These are phyloP conservation scores for Fraxinus pennsylvanica DNA, from an alignment of 257 asterid species.

Conservation along the genomic window DNA sequence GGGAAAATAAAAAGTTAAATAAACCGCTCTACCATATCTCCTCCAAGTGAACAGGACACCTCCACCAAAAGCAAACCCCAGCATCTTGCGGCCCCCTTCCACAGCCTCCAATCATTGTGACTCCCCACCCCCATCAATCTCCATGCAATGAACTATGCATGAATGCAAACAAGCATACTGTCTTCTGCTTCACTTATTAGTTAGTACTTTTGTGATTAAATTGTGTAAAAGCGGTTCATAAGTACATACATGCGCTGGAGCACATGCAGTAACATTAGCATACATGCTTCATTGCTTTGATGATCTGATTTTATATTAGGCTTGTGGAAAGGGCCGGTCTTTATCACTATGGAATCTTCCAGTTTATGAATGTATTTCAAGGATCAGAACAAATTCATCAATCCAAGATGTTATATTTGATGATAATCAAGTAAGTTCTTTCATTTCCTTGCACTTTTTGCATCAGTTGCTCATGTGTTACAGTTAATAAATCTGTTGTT, in stretches of 20 bases:
- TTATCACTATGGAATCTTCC: conserved; percentile 91
- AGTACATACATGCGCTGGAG: not conserved
- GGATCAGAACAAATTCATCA: conserved; percentile 49
- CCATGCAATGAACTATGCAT: not conserved
- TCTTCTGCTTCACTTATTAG: not conserved
- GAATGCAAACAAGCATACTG: not conserved
- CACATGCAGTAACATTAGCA: conserved; percentile 8
- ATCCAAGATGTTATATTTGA: conserved; percentile 77
- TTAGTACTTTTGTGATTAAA: not conserved
- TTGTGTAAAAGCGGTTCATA: not conserved
- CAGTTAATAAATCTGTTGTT: not conserved
- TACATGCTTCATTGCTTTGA: not conserved
- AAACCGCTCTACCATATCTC: not conserved
- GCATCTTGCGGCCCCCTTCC: not conserved
- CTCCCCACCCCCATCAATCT: not conserved
- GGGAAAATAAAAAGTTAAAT: not conserved
- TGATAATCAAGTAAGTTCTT: conserved; percentile 69
- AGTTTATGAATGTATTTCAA: conserved; percentile 76
- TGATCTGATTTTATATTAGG: conserved; percentile 41
- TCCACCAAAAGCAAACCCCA: not conserved
- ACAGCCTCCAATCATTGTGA: not conserved
- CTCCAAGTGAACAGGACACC: not conserved
- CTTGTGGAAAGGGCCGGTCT: conserved; percentile 83
- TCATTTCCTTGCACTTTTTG: conserved; percentile 17
- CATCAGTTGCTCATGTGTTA: conserved; percentile 12